Conservation (phyloP, 305 asterid genomes). For the Galium porrigens region DNA sequence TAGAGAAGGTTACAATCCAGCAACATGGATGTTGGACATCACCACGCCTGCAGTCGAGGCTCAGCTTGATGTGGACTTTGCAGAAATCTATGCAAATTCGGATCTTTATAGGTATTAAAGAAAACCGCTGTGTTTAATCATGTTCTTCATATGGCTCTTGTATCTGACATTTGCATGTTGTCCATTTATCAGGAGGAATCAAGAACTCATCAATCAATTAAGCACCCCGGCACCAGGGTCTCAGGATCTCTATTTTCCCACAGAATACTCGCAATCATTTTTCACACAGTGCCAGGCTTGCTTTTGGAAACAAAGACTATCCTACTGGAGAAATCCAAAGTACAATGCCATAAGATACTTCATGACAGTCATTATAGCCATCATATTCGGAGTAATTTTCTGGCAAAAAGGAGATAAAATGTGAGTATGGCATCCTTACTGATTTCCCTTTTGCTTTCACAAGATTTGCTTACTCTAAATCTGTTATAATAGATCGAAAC, state of each 20-base stretch:
- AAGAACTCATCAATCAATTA: conserved; percentile 61
- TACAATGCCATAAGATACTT: conserved; percentile 63
- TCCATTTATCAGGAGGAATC: conserved; percentile 46
- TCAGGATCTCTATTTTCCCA: conserved; percentile 50
- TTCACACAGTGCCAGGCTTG: conserved; percentile 68
- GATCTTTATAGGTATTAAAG: conserved; percentile 48
- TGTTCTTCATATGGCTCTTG: not conserved
- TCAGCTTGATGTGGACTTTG: conserved; percentile 58
- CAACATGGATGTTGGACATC: conserved; percentile 85
- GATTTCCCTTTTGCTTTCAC: not conserved
- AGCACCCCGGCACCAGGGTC: conserved; percentile 63
- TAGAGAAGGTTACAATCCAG: conserved; percentile 74
- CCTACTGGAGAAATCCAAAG: conserved; percentile 86
- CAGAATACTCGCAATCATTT: conserved; percentile 57
- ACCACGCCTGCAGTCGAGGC: conserved; percentile 54
- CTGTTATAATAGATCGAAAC: conserved; percentile 38
- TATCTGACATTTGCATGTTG: not conserved
- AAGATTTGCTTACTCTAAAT: not conserved
- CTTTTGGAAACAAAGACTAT: conserved; percentile 75
- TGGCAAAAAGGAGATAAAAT: conserved; percentile 62
- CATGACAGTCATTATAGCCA: conserved; percentile 52
- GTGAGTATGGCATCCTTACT: conserved; percentile 25
- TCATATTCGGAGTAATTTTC: conserved; percentile 64
- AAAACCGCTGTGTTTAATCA: not conserved
- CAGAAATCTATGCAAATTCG: conserved; percentile 53